Conservation (phyloP, 352 stramenopile species). For the Globisporangium nagaii region DNA sequence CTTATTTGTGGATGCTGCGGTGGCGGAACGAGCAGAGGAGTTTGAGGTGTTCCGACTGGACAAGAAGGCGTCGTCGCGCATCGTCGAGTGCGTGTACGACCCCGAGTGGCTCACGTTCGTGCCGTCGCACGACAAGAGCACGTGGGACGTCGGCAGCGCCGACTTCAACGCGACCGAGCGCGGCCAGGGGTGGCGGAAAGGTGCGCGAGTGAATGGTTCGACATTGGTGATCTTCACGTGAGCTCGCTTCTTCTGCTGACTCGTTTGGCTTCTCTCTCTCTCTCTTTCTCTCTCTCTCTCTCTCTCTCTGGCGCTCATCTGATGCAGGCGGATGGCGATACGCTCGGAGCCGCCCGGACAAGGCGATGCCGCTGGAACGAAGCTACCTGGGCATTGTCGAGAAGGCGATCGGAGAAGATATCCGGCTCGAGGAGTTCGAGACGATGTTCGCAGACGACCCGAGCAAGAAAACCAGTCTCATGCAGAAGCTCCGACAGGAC, state of each 20-base stretch:
- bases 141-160: constrained; percentile 56
- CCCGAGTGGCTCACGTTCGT: constrained; percentile 79
- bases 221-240: too few relatives aligned
- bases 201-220: too few relatives aligned
- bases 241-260: too few relatives aligned
- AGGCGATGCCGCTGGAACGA: constrained; percentile 60
- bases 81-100: constrained; percentile 82
- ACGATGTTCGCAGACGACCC: constrained; percentile 66
- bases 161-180: constrained; percentile 64
- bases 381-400: constrained; percentile 54
- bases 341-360: constrained; percentile 57
- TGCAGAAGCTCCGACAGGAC: constrained; percentile 34
- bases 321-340: constrained; percentile 67
- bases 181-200: constrained; percentile 75
- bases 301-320: too few relatives aligned
- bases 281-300: too few relatives aligned
- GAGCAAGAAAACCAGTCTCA: constrained; percentile 41
- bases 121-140: constrained; percentile 78
- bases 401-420: constrained; percentile 69
- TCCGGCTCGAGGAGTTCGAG: constrained; percentile 80
- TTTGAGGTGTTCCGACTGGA: constrained; percentile 76
- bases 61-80: constrained; percentile 78
- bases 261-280: too few relatives aligned
- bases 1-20: too few relatives aligned
- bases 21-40: constrained; percentile 45